phyloP scores from a whole-genome alignment of 129 eudicot genomes.

The Calendula officinalis region DNA sequence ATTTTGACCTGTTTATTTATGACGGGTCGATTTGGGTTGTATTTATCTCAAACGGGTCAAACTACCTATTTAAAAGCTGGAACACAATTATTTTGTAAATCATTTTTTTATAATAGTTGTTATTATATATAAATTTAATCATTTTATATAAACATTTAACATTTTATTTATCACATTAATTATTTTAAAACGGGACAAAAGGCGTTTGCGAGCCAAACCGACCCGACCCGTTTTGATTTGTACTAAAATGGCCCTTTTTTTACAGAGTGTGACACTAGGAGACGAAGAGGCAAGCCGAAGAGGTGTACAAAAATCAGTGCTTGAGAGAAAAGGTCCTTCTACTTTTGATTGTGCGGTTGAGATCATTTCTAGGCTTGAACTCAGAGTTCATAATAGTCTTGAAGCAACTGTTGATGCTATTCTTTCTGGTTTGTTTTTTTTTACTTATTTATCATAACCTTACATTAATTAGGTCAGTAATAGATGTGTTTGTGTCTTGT shows the following conservation, averaged over 20 bases:
- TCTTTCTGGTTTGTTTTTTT: slow-evolving; percentile 60
- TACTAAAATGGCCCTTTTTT: slow-evolving; percentile 1
- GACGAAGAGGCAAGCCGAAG: slow-evolving; percentile 98
- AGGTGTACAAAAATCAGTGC: slow-evolving; percentile 86
- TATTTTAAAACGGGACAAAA: too few relatives aligned
- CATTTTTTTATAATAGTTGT: too few relatives aligned
- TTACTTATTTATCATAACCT: too few relatives aligned
- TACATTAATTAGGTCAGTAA: too few relatives aligned
- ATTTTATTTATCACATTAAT: too few relatives aligned
- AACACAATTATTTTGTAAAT: not conserved
- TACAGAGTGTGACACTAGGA: slow-evolving; percentile 90
- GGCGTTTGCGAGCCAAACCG: too few relatives aligned
- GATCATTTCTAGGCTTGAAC: slow-evolving; percentile 77
- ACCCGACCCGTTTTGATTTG: not conserved
- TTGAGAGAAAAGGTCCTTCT: slow-evolving; percentile 92
- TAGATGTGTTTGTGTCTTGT: too few relatives aligned
- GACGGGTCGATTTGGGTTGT: not conserved
- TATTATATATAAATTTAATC: too few relatives aligned
- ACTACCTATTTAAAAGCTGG: too few relatives aligned
- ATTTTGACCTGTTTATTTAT: not conserved
- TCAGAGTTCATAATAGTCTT: slow-evolving; percentile 69
- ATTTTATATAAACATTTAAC: too few relatives aligned
- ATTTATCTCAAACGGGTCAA: not conserved
- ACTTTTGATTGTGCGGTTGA: slow-evolving; percentile 87
- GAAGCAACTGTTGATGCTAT: slow-evolving; percentile 92